These are phyloP conservation scores for Aquanectria penicillioides DNA, from an alignment of 2,329 filamentous ascomycete species.

Conservation along the genomic window DNA sequence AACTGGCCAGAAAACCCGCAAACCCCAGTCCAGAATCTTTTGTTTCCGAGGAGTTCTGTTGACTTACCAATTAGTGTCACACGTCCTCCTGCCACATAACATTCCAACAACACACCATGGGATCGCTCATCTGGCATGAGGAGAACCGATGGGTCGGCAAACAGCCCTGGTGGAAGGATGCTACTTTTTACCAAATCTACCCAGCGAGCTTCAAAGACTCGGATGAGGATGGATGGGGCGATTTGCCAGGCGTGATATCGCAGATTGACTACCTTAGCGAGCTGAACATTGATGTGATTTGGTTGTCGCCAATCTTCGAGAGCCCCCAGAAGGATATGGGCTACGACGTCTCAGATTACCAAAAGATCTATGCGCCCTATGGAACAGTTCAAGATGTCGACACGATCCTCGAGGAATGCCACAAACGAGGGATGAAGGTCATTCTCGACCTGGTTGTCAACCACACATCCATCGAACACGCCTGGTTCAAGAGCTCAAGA, in stretches of 20 bases:
- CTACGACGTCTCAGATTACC: constrained; percentile 78
- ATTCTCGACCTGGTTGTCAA: constrained; percentile 80
- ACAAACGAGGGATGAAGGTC: constrained; percentile 70
- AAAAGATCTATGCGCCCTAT: constrained; percentile 72
- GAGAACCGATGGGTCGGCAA: constrained; percentile 46
- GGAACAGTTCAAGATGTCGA: constrained; percentile 76
- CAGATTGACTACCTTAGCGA: constrained; percentile 72
- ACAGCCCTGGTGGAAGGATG: constrained; percentile 58
- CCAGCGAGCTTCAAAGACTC: constrained; percentile 68
- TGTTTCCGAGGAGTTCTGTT: no score
- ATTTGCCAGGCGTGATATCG: constrained; percentile 71
- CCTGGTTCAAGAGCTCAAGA: constrained; percentile 67
- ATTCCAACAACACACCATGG: constrained; percentile 40
- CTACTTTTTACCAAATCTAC: constrained; percentile 63
- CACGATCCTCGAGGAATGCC: constrained; percentile 66
- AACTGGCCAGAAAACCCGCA: no score
- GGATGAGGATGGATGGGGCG: constrained; percentile 70
- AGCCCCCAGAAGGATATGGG: constrained; percentile 75
- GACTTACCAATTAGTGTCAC: no score
- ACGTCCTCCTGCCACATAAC: no score
- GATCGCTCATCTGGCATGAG: constrained; percentile 45
- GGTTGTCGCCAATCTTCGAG: constrained; percentile 64
- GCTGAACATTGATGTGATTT: constrained; percentile 70
- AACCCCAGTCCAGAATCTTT: no score
- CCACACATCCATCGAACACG: constrained; percentile 68